Evolutionary conservation across 2,329 filamentous ascomycete genomes (phyloP), one percentile per base, ranked within the genome.

Genomic region (Fusarium sterilihyphosum): DNA sequence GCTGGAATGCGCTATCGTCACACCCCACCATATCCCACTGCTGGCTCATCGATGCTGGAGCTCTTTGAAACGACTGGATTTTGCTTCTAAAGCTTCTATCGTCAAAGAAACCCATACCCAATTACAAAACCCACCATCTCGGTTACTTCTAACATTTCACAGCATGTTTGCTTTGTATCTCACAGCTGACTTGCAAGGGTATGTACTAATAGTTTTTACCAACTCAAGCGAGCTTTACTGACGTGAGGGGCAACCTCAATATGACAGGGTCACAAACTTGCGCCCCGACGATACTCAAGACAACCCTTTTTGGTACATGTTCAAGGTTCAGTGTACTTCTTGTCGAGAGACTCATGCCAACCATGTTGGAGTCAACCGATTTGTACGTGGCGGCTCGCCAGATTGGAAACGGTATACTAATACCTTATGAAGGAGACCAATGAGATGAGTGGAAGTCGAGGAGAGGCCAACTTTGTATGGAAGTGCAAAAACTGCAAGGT

Each of bases 381-480:
- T 97, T 86, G 95, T 98, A 86, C 73, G 92, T 37, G 41, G n/a
- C 20, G 18, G 10, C 17, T 47, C 24, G 38, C 33, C 29, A 29
- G 12, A 6, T 33, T 35, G 14, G 14, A 40, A 49, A 14, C 29
- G 17, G 22, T 22, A 26, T 35, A 40, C 69, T 71, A 59, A 80
- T 52, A 24, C 38, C 22, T 44, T 9, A 4, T 60, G 7, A 72
- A 98, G 94, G 96, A 98, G 81, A 89, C 87, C 79, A 95, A 97
- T 81, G 95, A 98, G 74, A 91, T 98, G 82, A 96, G 94, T 73
- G 95, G 95, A 41, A 98, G 95, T 82, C 90, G 94, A 79, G 96
- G 96, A 74, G 95, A 98, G 83, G 96, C 96, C 70, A 98, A 98
- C 84, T 99, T 99, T 83, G 96, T 99, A n/a, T 99, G 96, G 96